Base-by-base conservation (phyloP, 768 basidiomycete genomes). In the Macrolepiota dolichaula region DNA sequence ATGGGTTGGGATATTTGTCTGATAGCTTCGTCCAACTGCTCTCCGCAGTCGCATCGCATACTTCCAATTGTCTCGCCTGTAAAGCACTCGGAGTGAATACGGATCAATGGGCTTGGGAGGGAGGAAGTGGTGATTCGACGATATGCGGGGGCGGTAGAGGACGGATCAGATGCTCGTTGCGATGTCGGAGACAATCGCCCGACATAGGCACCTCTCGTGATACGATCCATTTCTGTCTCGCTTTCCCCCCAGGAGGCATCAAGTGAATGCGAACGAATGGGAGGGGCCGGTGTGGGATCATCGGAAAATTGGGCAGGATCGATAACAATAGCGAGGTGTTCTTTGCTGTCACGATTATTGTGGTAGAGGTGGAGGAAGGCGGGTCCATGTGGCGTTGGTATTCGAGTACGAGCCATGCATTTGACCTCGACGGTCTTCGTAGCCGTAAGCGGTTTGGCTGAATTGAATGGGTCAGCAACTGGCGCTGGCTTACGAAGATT, bases 1-100 rank as follows among this genome's bases (percentile, higher is more conserved):
- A 89, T 81, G 49, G 92, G 85, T 71, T 85, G 81, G 13, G 89
- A 87, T 67, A 98, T 94, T 67, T 88, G 87, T 11, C 93, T 85
- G 63, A 98, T 87, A n/a, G 97, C 94, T 71, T 98, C 96, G 74
- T 98, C 96, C 3, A 99, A 82, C 73, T 99, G 97, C 74, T 98
- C 96, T 13, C 97, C 97, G 70, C 97, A 99, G 73, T 99, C 97
- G 71, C 97, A 99, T 35, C 97, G 89, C 91, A 97, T 95, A 79
- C 94, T 88, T 27, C 97, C 97, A 61, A 98, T 85, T 7, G 96
- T 98, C 74, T 98, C 97, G 29, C 97, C 97, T 0, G 97, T 99
- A 76, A 94, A 98, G 73, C 97, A 99, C 73, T 99, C 97, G 29
- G 94, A 97, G 74, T 99, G 97, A 54, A 99, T 94, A 40, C 97